Base-by-base conservation (phyloP, 1,284 basidiomycete genomes). In the Ceraceosorus bombacis region DNA sequence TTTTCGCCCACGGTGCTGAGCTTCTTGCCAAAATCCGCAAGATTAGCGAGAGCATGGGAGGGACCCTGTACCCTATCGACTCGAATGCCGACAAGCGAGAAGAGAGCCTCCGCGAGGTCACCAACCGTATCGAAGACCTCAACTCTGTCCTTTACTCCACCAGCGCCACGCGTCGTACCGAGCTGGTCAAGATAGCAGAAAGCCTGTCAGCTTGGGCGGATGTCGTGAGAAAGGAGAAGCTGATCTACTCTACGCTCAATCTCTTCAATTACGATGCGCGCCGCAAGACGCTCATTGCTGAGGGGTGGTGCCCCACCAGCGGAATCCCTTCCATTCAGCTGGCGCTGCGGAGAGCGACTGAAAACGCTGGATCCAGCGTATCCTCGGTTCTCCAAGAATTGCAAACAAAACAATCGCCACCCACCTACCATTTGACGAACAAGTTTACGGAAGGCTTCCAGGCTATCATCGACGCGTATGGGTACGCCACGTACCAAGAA, bases 381-480 rank as follows among this genome's bases (percentile, higher is more conserved):
- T 88, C 91, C 5, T 90, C 94, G 6, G 91, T 98, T 65, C 81
- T 98, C 53, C 89, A 94, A 66, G 93, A 94, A 79, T 82, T 97
- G 10, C 85, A 84, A 64, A 96, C 93, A 38, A 86, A 83, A 79
- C 91, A 90, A 81, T 89, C 86, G 9, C 95, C 95, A 8, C 95
- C 95, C 1, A 98, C 95, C 1, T 98, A 89, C 82, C 86, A 90
- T 72, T 86, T 90, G 55, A 94, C 89, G 55, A 94, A 94, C 82
- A 93, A 90, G 80, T 95, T 98, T 77, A 98, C 95, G 5, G 89
- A 90, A 78, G 94, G 88, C 13, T 97, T 94, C 84, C 95, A 99
- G 81, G 85, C 88, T 43, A 93, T 99, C 79, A 95, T 98, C 85
- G 94, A 98, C 80, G 88, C 88, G 58, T 99, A 99, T 78, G 95